Evolutionary conservation across 495 filamentous ascomycete species (phyloP).

Genomic region (Daldinia bambusicola): DNA sequence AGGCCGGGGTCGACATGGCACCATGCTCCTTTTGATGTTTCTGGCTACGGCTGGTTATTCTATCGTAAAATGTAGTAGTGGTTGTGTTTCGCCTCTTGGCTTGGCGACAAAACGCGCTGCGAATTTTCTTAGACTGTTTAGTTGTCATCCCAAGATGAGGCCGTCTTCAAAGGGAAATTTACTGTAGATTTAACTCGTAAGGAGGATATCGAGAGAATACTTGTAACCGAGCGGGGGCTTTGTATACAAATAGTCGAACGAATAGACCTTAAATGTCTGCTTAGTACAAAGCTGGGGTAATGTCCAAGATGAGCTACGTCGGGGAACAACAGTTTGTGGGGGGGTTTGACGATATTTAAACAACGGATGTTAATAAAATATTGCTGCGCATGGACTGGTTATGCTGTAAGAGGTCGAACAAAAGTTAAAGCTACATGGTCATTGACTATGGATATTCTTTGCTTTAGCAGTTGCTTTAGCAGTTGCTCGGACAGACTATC

Average conservation of each 20-base stretch:
- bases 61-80: not conserved
- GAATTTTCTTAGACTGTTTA: constrained; percentile 23
- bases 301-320: constrained; percentile 5
- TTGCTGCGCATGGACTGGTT: not conserved
- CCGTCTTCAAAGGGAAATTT: not conserved
- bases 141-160: constrained; percentile 15
- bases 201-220: not conserved
- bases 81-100: constrained; percentile 16
- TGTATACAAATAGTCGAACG: constrained; percentile 24
- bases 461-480: not conserved
- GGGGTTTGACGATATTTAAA: not conserved
- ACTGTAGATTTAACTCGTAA: not conserved
- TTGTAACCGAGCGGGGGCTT: not conserved
- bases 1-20: constrained; percentile 10
- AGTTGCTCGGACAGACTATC: not conserved
- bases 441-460: not conserved
- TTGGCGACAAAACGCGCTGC: constrained; percentile 18
- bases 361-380: not conserved
- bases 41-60: not conserved
- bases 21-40: not conserved
- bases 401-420: not conserved
- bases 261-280: constrained; percentile 1
- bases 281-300: not conserved
- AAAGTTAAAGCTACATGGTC: not conserved
- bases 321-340: not conserved